Evolutionary conservation across 2,329 filamentous ascomycete genomes (phyloP), one percentile per base, ranked within the genome.

Genomic region (Pestalotiopsis sp.): DNA sequence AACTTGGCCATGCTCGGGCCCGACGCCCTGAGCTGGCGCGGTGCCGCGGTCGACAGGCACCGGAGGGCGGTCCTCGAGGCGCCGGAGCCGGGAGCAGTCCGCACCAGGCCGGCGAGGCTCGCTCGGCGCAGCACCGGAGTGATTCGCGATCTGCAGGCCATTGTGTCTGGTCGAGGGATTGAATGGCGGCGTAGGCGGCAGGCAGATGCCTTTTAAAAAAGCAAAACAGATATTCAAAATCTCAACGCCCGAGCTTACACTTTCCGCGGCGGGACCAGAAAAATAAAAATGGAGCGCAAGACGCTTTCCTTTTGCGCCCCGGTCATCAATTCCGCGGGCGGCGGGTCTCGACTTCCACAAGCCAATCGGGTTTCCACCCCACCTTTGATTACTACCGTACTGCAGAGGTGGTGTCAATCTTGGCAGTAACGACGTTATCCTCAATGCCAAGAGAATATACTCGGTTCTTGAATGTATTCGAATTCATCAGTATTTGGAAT

Each of bases 1-100:
- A 92, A 93, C 80, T 92, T 93, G 77, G 91, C 84, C 17, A 67
- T 59, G n/a, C 77, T 72, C 58, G 65, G 38, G 14, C 69, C 63
- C 14, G 78, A 78, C 13, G 70, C 67, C 49, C 72, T 75, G 68
- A 80, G 71, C 41, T 73, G 73, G 67, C 75, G 71, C 58, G 72
- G 57, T 20, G 74, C 69, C 14, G 78, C 73, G 60, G 72, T 74
- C 49, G 78, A 75, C 59, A 80, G 70, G 69, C 73, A 69, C 60
- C 75, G 71, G 20, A 67, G 27, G n/a, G 68, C 59, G 63, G 20
- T 66, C 20, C 45, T 13, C 25, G 61, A 45, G 9, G 36, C 60
- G 36, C 60, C 31, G 17, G 64, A 20, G 27, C 64, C 64, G 17
- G 67, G 63, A 12, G 65, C 65, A 14, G 71, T 68, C 66, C 71